Conservation (phyloP, 257 asterid species). For the Nemophila menziesii region DNA sequence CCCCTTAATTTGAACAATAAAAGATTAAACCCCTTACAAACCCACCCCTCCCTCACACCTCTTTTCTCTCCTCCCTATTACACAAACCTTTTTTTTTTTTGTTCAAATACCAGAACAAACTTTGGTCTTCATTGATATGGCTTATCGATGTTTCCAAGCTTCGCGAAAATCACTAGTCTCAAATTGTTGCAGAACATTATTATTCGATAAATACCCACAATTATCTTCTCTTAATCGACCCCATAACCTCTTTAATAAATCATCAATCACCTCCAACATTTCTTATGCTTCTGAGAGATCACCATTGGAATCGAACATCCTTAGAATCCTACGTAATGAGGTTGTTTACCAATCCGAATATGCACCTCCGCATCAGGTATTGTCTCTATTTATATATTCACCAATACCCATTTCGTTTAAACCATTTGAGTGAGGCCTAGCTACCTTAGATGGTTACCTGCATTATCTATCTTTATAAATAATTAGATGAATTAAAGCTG, state of each 20-base stretch:
- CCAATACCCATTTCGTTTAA: background rate
- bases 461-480: no score
- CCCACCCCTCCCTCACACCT: background rate
- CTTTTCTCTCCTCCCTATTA: background rate
- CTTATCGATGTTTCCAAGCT: background rate
- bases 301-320: conserved; percentile 58
- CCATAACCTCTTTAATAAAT: no score
- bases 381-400: background rate
- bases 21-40: background rate
- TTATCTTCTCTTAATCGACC: background rate
- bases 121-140: background rate
- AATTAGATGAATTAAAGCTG: no score
- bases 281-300: background rate
- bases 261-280: no score
- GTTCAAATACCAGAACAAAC: no score
- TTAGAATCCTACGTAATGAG: conserved; percentile 65
- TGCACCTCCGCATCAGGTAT: conserved; percentile 53
- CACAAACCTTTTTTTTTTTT: no score
- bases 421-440: conserved; percentile 3
- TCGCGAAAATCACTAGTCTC: background rate
- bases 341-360: conserved; percentile 57
- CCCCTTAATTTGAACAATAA: no score
- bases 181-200: background rate
- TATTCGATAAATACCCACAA: background rate
- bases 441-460: no score